A percentile compares a stretch with the other conserved stretches of the same genome.
These are phyloP conservation scores for Kodamaea arcana DNA, from an alignment of 1,139 yeast species.

Conservation along the genomic window DNA sequence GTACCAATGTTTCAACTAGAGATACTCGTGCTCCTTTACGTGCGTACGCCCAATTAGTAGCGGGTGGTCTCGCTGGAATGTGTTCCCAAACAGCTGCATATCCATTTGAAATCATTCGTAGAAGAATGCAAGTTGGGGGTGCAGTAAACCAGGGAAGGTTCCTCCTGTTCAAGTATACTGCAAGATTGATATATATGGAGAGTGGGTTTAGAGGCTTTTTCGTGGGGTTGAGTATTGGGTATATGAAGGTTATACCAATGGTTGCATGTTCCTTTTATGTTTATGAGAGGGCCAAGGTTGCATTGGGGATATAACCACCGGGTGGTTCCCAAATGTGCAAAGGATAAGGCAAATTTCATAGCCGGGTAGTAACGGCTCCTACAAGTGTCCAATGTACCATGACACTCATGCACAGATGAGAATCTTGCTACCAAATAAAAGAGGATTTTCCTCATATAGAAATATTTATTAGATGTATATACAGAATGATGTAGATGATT, in stretches of 20 bases:
- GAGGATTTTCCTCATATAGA: no score
- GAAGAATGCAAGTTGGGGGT: slow-evolving; percentile 96
- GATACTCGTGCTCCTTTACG: slow-evolving; percentile 63
- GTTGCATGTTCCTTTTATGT: slow-evolving; percentile 94
- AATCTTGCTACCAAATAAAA: no score
- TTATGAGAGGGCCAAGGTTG: slow-evolving; percentile 77
- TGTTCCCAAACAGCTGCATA: slow-evolving; percentile 94
- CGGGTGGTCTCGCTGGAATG: slow-evolving; percentile 96
- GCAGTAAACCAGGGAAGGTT: slow-evolving; percentile 62
- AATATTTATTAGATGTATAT: slow-evolving; percentile 7
- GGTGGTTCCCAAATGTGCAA: no score
- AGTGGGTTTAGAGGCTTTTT: slow-evolving; percentile 83
- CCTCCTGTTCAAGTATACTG: slow-evolving; percentile 50
- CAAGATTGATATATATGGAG: slow-evolving; percentile 59
- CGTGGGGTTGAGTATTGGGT: slow-evolving; percentile 93
- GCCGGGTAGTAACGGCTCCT: no score
- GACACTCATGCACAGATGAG: no score
- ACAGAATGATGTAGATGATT: slow-evolving; percentile 1
- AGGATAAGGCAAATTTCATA: no score
- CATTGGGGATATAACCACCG: slow-evolving; percentile 42
- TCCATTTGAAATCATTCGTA: slow-evolving; percentile 90
- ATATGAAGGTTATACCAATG: slow-evolving; percentile 94
- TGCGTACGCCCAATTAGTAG: slow-evolving; percentile 88
- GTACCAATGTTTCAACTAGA: slow-evolving; percentile 32
- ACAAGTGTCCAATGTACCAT: no score